Base-by-base conservation (phyloP, 1,284 basidiomycete genomes). In the Phaffia rhodozyma region DNA sequence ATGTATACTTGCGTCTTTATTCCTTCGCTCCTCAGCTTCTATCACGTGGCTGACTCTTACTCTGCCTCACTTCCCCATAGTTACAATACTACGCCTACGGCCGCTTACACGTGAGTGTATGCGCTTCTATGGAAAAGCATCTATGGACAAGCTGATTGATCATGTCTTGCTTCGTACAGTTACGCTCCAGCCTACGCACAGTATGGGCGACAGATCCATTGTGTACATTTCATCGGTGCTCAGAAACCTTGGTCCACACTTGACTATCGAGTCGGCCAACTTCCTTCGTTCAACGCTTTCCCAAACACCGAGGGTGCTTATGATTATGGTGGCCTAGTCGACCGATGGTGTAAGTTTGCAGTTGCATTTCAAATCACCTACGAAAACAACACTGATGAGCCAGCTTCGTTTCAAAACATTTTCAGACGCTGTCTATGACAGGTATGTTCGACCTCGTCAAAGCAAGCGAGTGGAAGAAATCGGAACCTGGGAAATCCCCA, bases 61-160 rank as follows among this genome's bases (percentile, higher is more conserved):
- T 23, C 53, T n/a, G 50, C 38, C 20, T 53, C 43, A n/a, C 43
- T 5, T 55, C 59, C 29, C 43, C 20, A 16, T 68, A 74, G 77
- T 1, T 98, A 96, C 78, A 98, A 98, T 74, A 94, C 91, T 9
- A 97, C 94, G 1, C 93, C 93, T 13, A 91, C 91, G n/a, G 91
- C 91, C 61, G 90, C 87, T 61, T 98, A 98, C 78, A 94, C 90
- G 85, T 92, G 73, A 80, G 87, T 81, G 30, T 53, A 58, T 68
- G 60, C 25, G 50, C 53, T 62, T 57, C 67, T 65, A 68, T 67
- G 67, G 64, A 60, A 67, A 59, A 67, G 63, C 67, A 68, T 68
- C 62, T 66, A 67, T 70, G 62, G 69, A 68, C 43, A 43, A 43
- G 13, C 13, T 32, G 55, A 32, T 72, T 72, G 68, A 69, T 63